phyloP scores from a whole-genome alignment of 2,329 filamentous ascomycete genomes.

The Xylaria sp. region DNA sequence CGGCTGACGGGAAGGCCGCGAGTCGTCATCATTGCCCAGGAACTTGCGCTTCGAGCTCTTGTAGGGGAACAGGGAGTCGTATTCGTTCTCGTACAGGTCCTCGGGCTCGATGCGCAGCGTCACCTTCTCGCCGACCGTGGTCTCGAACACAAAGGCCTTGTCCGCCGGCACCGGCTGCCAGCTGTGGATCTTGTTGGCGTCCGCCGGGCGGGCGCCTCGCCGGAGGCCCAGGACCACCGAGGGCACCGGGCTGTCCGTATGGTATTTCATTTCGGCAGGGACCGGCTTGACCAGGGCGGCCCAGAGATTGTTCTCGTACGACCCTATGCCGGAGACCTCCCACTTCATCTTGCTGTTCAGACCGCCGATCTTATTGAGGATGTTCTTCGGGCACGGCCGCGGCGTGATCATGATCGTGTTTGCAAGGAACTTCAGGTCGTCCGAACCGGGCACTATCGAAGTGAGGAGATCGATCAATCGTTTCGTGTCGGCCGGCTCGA shows the following conservation, averaged over 20 bases:
- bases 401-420: slow-evolving; percentile 92
- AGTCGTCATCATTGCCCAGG: slow-evolving; percentile 44
- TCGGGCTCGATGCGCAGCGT: slow-evolving; percentile 80
- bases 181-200: slow-evolving; percentile 78
- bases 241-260: slow-evolving; percentile 79
- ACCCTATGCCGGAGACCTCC: slow-evolving; percentile 77
- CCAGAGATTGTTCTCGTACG: slow-evolving; percentile 82
- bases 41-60: slow-evolving; percentile 65
- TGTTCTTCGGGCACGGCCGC: slow-evolving; percentile 69
- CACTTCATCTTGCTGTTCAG: slow-evolving; percentile 82
- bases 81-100: slow-evolving; percentile 61
- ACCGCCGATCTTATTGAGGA: slow-evolving; percentile 83
- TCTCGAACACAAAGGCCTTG: slow-evolving; percentile 76
- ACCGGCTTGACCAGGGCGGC: slow-evolving; percentile 79
- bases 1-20: too few species aligned
- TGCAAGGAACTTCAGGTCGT: slow-evolving; percentile 76
- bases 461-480: slow-evolving; percentile 72
- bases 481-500: slow-evolving; percentile 71
- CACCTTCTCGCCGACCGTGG: slow-evolving; percentile 83
- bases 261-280: slow-evolving; percentile 65
- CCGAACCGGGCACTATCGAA: slow-evolving; percentile 63
- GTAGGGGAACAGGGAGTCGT: slow-evolving; percentile 64
- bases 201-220: slow-evolving; percentile 74
- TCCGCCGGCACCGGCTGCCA: slow-evolving; percentile 79
- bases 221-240: slow-evolving; percentile 82